phyloP scores from a whole-genome alignment of 306 rosid genomes.

The Mimosa pudica region DNA sequence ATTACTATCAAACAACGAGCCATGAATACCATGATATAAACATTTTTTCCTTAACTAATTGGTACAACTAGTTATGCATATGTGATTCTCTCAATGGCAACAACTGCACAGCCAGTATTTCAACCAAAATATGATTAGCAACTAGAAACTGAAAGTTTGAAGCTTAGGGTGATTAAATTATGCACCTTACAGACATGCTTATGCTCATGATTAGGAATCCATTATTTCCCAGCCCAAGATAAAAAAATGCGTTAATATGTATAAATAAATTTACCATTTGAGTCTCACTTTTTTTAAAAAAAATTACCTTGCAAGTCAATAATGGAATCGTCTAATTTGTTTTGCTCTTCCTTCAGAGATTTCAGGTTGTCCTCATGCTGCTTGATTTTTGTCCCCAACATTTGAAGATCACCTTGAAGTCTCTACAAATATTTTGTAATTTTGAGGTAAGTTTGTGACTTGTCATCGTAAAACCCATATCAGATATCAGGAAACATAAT shows the following conservation, averaged over 20 bases:
- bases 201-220: constrained; percentile 24
- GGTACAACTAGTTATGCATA: constrained; percentile 16
- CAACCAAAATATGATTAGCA: constrained; percentile 2
- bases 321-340: constrained; percentile 70
- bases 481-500: constrained; percentile 27
- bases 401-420: constrained; percentile 74
- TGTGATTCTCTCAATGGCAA: constrained; percentile 13
- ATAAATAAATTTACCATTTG: constrained; percentile 63
- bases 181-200: constrained; percentile 23
- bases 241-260: constrained; percentile 30
- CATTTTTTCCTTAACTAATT: constrained; percentile 19
- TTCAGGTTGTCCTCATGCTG: constrained; percentile 71
- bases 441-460: constrained; percentile 31
- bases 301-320: constrained; percentile 74
- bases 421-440: constrained; percentile 55
- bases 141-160: constrained; percentile 18
- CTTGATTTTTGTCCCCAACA: constrained; percentile 69
- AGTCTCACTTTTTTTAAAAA: constrained; percentile 24
- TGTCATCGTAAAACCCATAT: constrained; percentile 21
- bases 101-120: constrained; percentile 26
- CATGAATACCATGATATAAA: constrained; percentile 22
- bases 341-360: constrained; percentile 55
- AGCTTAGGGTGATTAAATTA: constrained; percentile 19
- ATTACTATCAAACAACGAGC: constrained; percentile 18
- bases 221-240: constrained; percentile 20